Evolutionary conservation across 257 asterid genomes (phyloP), one percentile per base, ranked within the genome.

Genomic region (Solanum sejunctum): DNA sequence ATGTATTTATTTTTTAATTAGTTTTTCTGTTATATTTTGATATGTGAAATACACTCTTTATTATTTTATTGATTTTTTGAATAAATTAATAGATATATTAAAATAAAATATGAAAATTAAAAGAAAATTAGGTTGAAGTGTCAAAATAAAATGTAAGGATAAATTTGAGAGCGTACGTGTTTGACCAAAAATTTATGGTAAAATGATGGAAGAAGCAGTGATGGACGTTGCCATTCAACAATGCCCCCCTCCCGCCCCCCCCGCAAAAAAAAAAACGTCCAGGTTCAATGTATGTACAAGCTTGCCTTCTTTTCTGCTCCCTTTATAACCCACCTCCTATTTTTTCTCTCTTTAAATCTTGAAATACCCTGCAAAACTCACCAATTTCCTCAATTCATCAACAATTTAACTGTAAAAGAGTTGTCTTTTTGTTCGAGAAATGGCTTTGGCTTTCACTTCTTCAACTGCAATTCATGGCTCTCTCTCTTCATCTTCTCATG

Each of bases 371-470:
- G 43, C 58, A 23, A 82, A 21, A 10, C 17, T 18, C 56, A n/a
- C 78, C 15, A 45, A 72, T n/a, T 12, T 15, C 6, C 12, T 45
- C n/a, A 73, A n/a, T 47, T 73, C 58, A 45, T 8, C 58, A 54
- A 47, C 12, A 21, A 47, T 21, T 64, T 82, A 36, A 36, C 39
- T 36, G 39, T 36, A 36, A 36, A 36, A 36, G 39, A 4, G 6
- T 36, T 1, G 0, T 43, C 49, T 43, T 43, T 43, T 43, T 55
- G 52, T 11, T 12, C 2, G 80, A 21, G 36, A 73, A 51, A 94
- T 94, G 98, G 96, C 96, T 49, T 77, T 92, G 87, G 89, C 98
- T 79, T 89, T 92, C 56, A 87, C 91, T 18, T 90, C 95, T 63
- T 92, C 98, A 15, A 39, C 93, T 45, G 90, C 91, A 73, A 83